Percentiles rank a stretch among this genome's conserved stretches.
These are phyloP conservation scores for Phytophthora boehmeriae DNA, from an alignment of 352 stramenopile genomes.

Conservation along the genomic window DNA sequence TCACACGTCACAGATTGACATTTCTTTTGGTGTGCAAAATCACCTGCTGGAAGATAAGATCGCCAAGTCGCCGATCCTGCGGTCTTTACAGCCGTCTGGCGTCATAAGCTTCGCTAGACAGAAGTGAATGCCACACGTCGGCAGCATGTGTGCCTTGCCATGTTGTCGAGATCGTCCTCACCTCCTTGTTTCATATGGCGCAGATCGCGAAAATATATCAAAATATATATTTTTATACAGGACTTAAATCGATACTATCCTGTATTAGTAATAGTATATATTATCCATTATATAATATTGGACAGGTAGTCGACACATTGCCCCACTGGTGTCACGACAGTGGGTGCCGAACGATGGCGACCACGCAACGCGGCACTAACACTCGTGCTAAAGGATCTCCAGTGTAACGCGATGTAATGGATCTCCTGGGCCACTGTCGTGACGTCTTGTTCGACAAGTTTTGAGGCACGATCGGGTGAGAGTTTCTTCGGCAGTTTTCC, in stretches of 20 bases:
- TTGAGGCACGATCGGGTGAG: slow-evolving; percentile 19
- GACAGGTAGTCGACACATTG: slow-evolving; percentile 18
- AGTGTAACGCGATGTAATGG: slow-evolving; percentile 7
- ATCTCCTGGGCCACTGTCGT: slow-evolving; percentile 1
- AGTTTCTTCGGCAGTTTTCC: slow-evolving; percentile 6
- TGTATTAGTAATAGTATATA: background rate
- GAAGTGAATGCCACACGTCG: slow-evolving; percentile 5
- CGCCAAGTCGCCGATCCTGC: slow-evolving; percentile 14
- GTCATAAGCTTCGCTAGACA: slow-evolving; percentile 15
- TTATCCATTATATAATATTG: slow-evolving; percentile 13
- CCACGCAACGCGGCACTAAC: background rate
- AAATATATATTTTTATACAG: slow-evolving; percentile 8
- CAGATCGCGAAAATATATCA: background rate
- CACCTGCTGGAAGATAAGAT: slow-evolving; percentile 29
- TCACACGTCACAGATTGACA: no score
- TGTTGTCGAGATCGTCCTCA: slow-evolving; percentile 2
- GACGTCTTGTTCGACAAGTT: background rate
- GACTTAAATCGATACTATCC: background rate
- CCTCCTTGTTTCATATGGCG: background rate
- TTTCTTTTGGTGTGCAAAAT: slow-evolving; percentile 4
- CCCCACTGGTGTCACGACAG: slow-evolving; percentile 32
- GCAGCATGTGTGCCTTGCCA: slow-evolving; percentile 16
- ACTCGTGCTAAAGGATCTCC: slow-evolving; percentile 1
- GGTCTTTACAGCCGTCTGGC: slow-evolving; percentile 4
- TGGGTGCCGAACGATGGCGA: slow-evolving; percentile 4